phyloP scores from a whole-genome alignment of 129 eudicot genomes.

The Erigeron canadensis region DNA sequence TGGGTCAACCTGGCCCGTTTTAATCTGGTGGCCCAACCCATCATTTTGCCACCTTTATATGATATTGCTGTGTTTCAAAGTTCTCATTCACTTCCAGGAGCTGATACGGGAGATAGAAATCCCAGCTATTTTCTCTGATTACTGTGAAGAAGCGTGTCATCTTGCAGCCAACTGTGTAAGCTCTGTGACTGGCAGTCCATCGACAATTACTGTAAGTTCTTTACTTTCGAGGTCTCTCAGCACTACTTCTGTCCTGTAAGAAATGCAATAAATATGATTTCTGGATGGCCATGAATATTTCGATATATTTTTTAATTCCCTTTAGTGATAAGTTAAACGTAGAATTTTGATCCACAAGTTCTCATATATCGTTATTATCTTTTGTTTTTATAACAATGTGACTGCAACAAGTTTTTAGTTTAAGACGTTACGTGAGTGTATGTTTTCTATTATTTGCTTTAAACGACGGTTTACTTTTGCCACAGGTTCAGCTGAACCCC shows the following conservation, averaged over 20 bases:
- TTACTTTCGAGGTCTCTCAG: neutral
- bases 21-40: neutral
- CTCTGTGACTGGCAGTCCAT: conserved; percentile 47
- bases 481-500: conserved; percentile 80
- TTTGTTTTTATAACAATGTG: neutral
- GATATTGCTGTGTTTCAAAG: neutral
- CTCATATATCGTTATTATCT: neutral
- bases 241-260: neutral
- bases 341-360: neutral
- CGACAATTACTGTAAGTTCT: conserved; percentile 53
- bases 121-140: conserved; percentile 85
- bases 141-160: conserved; percentile 90
- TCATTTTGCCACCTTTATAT: neutral
- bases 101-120: conserved; percentile 58
- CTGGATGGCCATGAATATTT: neutral
- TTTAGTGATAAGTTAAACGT: neutral
- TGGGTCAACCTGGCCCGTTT: neutral
- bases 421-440: neutral
- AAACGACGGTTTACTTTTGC: conserved; percentile 24
- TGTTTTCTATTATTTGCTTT: neutral
- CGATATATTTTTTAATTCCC: neutral
- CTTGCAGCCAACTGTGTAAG: conserved; percentile 64
- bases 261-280: neutral
- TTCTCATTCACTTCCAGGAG: conserved; percentile 46
- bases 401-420: neutral